Conservation (phyloP, 805 yeast genomes). For the Saccharomycopsis fodiens region DNA sequence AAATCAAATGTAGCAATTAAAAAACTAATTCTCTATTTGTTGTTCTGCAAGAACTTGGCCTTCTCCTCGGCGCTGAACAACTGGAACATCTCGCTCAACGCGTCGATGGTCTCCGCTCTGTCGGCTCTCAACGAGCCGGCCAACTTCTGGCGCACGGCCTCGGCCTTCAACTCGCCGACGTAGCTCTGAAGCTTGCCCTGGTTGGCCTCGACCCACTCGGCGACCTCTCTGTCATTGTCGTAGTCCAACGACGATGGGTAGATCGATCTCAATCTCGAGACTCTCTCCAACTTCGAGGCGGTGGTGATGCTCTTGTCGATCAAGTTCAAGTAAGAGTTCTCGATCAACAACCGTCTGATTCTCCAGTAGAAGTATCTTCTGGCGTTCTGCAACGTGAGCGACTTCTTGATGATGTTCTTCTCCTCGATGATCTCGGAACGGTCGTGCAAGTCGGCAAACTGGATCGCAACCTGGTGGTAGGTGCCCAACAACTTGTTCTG, state of each 20-base stretch:
- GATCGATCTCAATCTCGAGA: constrained; percentile 84
- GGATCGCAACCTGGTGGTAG: constrained; percentile 86
- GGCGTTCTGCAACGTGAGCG: constrained; percentile 76
- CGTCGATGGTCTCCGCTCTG: constrained; percentile 44
- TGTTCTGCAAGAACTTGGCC: constrained; percentile 28
- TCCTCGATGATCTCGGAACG: constrained; percentile 96
- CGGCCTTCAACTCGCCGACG: constrained; percentile 58
- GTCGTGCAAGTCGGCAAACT: constrained; percentile 97
- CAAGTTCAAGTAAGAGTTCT: constrained; percentile 76
- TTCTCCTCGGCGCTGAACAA: constrained; percentile 48
- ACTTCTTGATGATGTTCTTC: constrained; percentile 83
- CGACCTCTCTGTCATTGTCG: constrained; percentile 70
- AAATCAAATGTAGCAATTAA: too few relatives aligned
- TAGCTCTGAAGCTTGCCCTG: constrained; percentile 53
- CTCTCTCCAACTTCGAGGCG: constrained; percentile 68
- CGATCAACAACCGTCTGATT: constrained; percentile 89
- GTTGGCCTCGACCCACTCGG: constrained; percentile 79
- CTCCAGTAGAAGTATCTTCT: constrained; percentile 99
- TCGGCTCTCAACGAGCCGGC: constrained; percentile 52
- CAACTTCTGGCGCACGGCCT: constrained; percentile 56
- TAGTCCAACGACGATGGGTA: constrained; percentile 62
- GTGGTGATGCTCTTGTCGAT: constrained; percentile 55
- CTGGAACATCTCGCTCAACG: constrained; percentile 47
- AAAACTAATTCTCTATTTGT: constrained; percentile 1
- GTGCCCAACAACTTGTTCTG: constrained; percentile 78